Evolutionary conservation across 257 asterid species (phyloP), one percentile per base, ranked within the genome.

Genomic region (Jasminum sambac): DNA sequence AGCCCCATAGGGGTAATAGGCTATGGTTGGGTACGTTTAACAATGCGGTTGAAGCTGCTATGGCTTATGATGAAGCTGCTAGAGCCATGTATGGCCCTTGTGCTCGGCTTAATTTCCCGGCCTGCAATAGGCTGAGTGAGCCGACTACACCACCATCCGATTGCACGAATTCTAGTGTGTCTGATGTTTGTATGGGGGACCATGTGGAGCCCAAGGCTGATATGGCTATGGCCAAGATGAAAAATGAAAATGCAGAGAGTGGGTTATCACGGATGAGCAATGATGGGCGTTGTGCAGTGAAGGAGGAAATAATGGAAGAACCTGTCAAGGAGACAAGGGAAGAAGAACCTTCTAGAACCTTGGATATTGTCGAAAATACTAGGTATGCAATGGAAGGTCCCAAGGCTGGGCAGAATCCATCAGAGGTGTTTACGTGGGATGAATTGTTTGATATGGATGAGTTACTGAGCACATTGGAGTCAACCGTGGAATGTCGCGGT

Each of bases 361-460:
- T 40, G 5, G 40, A 8, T 24, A 38, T 3, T 7, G 17, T 0
- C 17, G 63, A 62, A 12, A 66, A 19, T 44, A 52, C 12, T 0
- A 40, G 16, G 17, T 16, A 24, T 13, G 2, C 63, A 11, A 41
- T 34, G 76, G 83, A 67, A 11, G 19, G 68, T 30, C 37, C 17
- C 2, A 39, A 16, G 2, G n/a, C 36, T 44, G 69, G 25, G 8
- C 30, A 36, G 1, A 48, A 69, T 66, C 74, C 59, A 5, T 63
- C 69, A 0, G 82, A 80, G n/a, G 69, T 63, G 6, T 39, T 77
- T 11, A n/a, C 58, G 0, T 16, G 26, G 62, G 90, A 84, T 7
- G 89, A 84, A 63, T 68, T 83, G 86, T 84, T 92, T 65, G 87
- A 87, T 5, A 74, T 85, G 40, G 92, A 86, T 0, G 91, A 90